Conservation (phyloP, 2,329 filamentous ascomycete genomes). For the Cercospora zeae-maydis region DNA sequence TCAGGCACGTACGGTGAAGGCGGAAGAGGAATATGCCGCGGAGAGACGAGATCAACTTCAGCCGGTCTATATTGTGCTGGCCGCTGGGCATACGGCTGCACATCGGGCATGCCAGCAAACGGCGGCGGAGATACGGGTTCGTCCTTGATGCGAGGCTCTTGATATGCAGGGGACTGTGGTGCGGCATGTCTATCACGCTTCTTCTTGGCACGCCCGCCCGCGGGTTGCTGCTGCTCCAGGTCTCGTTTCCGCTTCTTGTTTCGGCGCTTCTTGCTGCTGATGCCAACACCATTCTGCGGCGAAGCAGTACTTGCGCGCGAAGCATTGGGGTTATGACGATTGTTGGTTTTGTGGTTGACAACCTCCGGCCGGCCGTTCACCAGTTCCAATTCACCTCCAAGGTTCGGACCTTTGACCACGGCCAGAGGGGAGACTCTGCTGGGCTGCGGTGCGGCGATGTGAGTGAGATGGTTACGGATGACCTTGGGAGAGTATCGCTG, state of each 20-base stretch:
- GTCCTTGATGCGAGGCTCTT: conserved; percentile 57
- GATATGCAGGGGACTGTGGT: conserved; percentile 35
- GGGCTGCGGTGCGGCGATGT: conserved; percentile 71
- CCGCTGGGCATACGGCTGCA: conserved; percentile 32
- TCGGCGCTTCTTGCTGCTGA: conserved; percentile 32
- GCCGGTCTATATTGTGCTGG: conserved; percentile 37
- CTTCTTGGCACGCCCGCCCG: conserved; percentile 23
- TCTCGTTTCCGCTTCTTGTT: conserved; percentile 39
- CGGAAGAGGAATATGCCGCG: conserved; percentile 36
- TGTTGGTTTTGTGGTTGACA: conserved; percentile 25
- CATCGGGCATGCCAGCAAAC: conserved; percentile 43
- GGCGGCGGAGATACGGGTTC: conserved; percentile 61
- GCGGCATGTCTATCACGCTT: conserved; percentile 37
- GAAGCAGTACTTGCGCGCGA: conserved; percentile 32
- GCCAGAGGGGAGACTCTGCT: conserved; percentile 62
- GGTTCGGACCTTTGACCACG: conserved; percentile 47
- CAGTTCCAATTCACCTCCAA: conserved; percentile 43
- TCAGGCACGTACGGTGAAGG: conserved; percentile 47
- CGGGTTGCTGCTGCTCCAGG: conserved; percentile 17
- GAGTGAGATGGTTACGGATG: conserved; percentile 59
- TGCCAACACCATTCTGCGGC: conserved; percentile 25
- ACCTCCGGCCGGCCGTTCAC: conserved; percentile 42
- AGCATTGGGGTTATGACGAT: conserved; percentile 22
- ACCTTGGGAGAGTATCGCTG: conserved; percentile 47
- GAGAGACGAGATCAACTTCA: conserved; percentile 41